Evolutionary conservation across 352 stramenopile genomes (phyloP).

Genomic region (Elongisporangium senticosum): DNA sequence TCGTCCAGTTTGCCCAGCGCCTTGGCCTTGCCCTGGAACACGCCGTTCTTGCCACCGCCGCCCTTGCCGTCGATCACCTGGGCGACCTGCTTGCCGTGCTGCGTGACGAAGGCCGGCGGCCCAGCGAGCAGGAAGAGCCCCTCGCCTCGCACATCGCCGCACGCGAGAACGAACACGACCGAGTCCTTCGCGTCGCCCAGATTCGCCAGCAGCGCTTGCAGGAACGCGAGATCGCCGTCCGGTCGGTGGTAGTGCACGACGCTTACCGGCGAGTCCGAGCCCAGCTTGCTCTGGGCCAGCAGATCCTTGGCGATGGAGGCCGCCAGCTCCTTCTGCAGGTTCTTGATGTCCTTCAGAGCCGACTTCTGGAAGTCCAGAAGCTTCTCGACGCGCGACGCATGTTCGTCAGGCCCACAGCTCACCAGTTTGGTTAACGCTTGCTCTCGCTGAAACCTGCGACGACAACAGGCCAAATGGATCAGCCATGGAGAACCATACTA

Average conservation of each 20-base stretch:
- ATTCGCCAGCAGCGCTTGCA: slow-evolving; percentile 47
- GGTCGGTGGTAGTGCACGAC: slow-evolving; percentile 53
- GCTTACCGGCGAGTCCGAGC: slow-evolving; percentile 3
- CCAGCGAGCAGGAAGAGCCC: slow-evolving; percentile 70
- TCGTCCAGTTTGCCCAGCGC: slow-evolving; percentile 35
- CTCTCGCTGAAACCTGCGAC: slow-evolving; percentile 47
- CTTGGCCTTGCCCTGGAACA: slow-evolving; percentile 80
- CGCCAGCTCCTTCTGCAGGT: slow-evolving; percentile 65
- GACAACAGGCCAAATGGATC: background rate
- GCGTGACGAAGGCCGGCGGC: slow-evolving; percentile 41
- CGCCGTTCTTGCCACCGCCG: slow-evolving; percentile 62
- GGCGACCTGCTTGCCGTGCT: slow-evolving; percentile 47
- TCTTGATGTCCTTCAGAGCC: slow-evolving; percentile 62
- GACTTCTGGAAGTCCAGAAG: slow-evolving; percentile 56
- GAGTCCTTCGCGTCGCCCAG: slow-evolving; percentile 37
- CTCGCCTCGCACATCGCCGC: slow-evolving; percentile 39
- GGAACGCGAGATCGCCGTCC: slow-evolving; percentile 63
- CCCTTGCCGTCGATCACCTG: slow-evolving; percentile 69
- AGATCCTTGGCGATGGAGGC: slow-evolving; percentile 41
- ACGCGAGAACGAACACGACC: slow-evolving; percentile 39
- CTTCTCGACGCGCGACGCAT: slow-evolving; percentile 59
- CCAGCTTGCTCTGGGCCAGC: slow-evolving; percentile 11
- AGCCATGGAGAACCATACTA: background rate
- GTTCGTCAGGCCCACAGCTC: slow-evolving; percentile 58
- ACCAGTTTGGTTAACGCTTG: slow-evolving; percentile 67